A percentile compares a stretch with the other conserved stretches of the same genome.
Evolutionary conservation across 306 rosid genomes (phyloP).

Genomic region (Glycine latifolia): DNA sequence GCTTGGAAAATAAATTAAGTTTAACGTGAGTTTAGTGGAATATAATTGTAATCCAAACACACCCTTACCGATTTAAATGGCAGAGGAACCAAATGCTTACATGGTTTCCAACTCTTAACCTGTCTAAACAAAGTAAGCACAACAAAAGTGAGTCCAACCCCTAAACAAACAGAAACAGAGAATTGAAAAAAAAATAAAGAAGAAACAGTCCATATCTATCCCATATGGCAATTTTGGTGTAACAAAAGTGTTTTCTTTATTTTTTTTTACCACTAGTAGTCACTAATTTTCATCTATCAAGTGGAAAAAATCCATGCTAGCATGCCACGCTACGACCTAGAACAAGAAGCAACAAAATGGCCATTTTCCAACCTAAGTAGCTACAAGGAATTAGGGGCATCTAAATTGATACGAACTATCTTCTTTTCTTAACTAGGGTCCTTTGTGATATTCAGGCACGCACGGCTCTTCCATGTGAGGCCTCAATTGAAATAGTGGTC

Average conservation of each 20-base stretch:
- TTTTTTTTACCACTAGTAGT: neutral
- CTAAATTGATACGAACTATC: slow-evolving; percentile 18
- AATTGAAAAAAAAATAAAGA: neutral
- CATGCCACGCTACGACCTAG: slow-evolving; percentile 35
- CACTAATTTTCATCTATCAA: slow-evolving; percentile 3
- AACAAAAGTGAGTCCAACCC: slow-evolving; percentile 37
- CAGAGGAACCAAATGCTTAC: slow-evolving; percentile 48
- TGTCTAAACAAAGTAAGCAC: slow-evolving; percentile 39
- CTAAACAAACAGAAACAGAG: neutral
- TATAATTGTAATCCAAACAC: too few relatives aligned
- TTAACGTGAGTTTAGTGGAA: too few relatives aligned
- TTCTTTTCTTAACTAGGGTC: slow-evolving; percentile 11
- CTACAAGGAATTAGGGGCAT: slow-evolving; percentile 44
- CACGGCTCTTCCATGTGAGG: neutral
- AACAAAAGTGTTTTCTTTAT: neutral
- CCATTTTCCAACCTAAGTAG: slow-evolving; percentile 15
- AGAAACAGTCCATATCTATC: neutral
- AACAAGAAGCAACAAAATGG: slow-evolving; percentile 44
- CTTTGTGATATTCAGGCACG: neutral
- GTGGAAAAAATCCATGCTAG: slow-evolving; percentile 1
- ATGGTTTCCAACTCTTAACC: slow-evolving; percentile 47
- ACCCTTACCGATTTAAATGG: slow-evolving; percentile 35
- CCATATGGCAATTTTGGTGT: slow-evolving; percentile 16
- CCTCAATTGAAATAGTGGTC: too few relatives aligned
- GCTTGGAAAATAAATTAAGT: too few relatives aligned